Evolutionary conservation across 495 filamentous ascomycete genomes (phyloP), one percentile per base, ranked within the genome.

Genomic region (Terfezia claveryi): DNA sequence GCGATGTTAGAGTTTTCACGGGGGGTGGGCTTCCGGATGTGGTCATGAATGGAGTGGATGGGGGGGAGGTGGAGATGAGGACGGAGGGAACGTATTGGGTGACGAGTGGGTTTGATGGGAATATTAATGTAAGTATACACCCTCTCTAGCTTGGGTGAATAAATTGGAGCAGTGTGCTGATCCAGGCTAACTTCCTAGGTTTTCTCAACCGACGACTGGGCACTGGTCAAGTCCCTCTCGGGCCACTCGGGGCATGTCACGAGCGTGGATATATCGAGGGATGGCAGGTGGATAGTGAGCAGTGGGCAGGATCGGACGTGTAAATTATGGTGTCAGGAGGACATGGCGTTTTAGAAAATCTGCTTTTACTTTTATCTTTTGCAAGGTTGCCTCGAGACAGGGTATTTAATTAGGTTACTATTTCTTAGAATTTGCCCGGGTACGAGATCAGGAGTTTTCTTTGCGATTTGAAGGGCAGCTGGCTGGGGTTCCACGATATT

Each of bases 151-250:
- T 32, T 32, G 27, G 27, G 20, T 20, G 20, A 2, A 20, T 7
- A 7, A 32, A 32, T 32, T 32, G 7, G 27, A 32, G 27, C 27
- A 7, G 27, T 32, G 7, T 32, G 27, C 27, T 32, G 7, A 32
- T 5, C 27, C 2, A 7, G 27, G 20, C 1, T 7, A 32, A 4
- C 27, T 4, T 32, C 4, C 5, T 51, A 51, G 62, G 73, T 96
- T 50, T 95, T 89, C 68, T 93, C 87, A 17, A 87, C 85, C 1
- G 91, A 96, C 65, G 91, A 96, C 67, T 96, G 92, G 91, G 80
- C 83, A 2, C 73, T 91, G 49, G 79, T 86, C 54, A 92, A 92
- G 69, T 81, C 80, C 10, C 69, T 99, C 60, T 85, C 80, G 59
- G 92, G 88, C 4, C 91, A 99, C 68, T 82, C 85, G 0, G 87